Base-by-base conservation (phyloP, 139 green algal genomes). In the Auxenochlorella protothecoides region DNA sequence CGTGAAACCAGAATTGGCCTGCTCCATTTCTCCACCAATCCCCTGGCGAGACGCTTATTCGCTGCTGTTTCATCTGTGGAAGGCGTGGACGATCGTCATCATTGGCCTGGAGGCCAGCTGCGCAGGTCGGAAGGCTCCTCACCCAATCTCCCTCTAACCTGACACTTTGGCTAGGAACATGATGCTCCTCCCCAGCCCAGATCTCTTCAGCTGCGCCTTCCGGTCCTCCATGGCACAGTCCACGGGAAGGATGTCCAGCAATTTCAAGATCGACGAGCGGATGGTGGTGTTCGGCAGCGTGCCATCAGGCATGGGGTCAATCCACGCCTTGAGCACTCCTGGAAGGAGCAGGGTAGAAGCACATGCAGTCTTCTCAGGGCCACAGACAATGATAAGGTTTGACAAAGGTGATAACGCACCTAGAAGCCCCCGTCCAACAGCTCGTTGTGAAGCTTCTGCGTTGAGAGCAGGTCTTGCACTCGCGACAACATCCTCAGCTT, bases 111-210 rank as follows among this genome's bases (percentile, higher is more conserved):
- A 44, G 27, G 27, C 27, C 27, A 44, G 27, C 27, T 44, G 27
- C 27, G 27, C 27, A 44, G 27, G 27, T 44, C 27, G 27, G 27
- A 44, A 44, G 27, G 57, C 9, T 62, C 57, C 57, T 62, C 9
- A 9, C 57, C 57, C 11, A 11, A 62, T 2, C 9, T 62, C 9
- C 57, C 9, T 16, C 72, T 51, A 66, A 77, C 72, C 72, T 15
- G 84, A 77, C 6, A 89, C 66, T 68, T 88, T 91, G 65, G 64
- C 90, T 52, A 91, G 71, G 72, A 91, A 91, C 86, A 91, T 89
- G 55, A 91, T 78, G 5, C 85, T 70, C 61, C 77, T 78, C 55
- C 86, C 86, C 61, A 91, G 56, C 12, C 71, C 74, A 62, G 73
- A 85, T 15, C 76, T 65, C 74, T 92, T 91, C 16, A 91, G 78